Evolutionary conservation across 371 early-diverging fungal species (phyloP), one percentile per base, ranked within the genome.

Genomic region (Syncephalastrum racemosum): DNA sequence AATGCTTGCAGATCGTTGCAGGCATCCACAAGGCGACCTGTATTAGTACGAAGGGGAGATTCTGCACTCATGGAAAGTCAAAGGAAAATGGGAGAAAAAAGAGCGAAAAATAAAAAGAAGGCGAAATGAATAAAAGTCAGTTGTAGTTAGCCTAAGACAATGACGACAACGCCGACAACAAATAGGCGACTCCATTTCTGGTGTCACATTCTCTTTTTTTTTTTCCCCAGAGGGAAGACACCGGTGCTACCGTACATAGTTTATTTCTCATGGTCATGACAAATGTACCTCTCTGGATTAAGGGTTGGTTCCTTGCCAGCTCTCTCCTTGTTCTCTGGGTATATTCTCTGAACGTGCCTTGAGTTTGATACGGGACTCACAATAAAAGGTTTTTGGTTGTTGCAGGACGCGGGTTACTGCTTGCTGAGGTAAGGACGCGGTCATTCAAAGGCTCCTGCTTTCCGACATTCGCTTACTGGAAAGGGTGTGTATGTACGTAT

Each of bases 351-450:
- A 25, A 13, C 18, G n/a, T 14, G 1, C 44, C 1, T 13, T n/a
- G 23, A 24, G 2, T 3, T 25, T 7, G 0, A 27, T 41, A 2
- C 2, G 16, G 22, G 10, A 8, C 18, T 31, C 1, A 22, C 22
- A 22, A 54, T 2, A 10, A 31, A 31, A 31, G 36, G 36, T 41
- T 24, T 27, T 47, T 13, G 43, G 50, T 31, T 50, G 39, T 19
- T 40, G 14, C 47, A 73, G 76, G 76, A 75, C 59, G 63, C 64
- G 43, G 63, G 60, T 14, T 72, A 72, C 43, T 75, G 76, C 47
- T 60, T 75, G 14, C 48, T 70, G 18, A 56, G 75, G 72, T 70
- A 64, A 48, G 7, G 12, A 19, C 52, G 39, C n/a, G 7, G 22
- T 10, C 13, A 22, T n/a, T 46, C 12, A 13, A 36, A 20, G 4